Percentiles rank a stretch among this genome's conserved stretches.
Evolutionary conservation across 495 filamentous ascomycete genomes (phyloP).

Genomic region (Rostrohypoxylon terebratum): DNA sequence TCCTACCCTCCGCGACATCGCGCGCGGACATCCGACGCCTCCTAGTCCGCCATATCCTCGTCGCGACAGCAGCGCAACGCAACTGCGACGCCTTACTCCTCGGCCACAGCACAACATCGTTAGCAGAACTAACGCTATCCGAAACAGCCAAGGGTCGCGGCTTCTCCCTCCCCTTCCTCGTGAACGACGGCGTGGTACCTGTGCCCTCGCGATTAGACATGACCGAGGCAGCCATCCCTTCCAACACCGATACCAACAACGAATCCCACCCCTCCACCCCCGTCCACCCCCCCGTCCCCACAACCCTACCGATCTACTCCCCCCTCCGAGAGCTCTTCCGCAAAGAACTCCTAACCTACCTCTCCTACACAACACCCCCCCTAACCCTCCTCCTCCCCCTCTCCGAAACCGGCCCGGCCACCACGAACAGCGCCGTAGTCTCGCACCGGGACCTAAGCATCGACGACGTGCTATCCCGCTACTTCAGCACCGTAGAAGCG

Average conservation of each 20-base stretch:
- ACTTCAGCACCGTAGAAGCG: slow-evolving; percentile 86
- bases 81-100: slow-evolving; percentile 79
- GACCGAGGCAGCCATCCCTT: background rate
- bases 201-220: slow-evolving; percentile 63
- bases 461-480: slow-evolving; percentile 88
- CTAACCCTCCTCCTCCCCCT: slow-evolving; percentile 62
- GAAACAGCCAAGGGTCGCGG: slow-evolving; percentile 93
- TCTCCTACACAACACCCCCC: slow-evolving; percentile 62
- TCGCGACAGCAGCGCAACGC: slow-evolving; percentile 68
- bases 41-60: slow-evolving; percentile 75
- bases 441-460: slow-evolving; percentile 84
- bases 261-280: background rate
- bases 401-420: background rate
- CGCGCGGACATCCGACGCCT: slow-evolving; percentile 76
- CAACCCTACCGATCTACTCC: slow-evolving; percentile 63
- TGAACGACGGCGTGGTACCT: slow-evolving; percentile 76
- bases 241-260: background rate
- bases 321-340: slow-evolving; percentile 85
- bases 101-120: slow-evolving; percentile 85
- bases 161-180: slow-evolving; percentile 80
- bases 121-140: slow-evolving; percentile 86
- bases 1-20: slow-evolving; percentile 77
- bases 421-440: slow-evolving; percentile 56
- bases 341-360: slow-evolving; percentile 77
- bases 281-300: background rate